Evolutionary conservation across 2,329 filamentous ascomycete species (phyloP).

Genomic region (Claviceps sp.): DNA sequence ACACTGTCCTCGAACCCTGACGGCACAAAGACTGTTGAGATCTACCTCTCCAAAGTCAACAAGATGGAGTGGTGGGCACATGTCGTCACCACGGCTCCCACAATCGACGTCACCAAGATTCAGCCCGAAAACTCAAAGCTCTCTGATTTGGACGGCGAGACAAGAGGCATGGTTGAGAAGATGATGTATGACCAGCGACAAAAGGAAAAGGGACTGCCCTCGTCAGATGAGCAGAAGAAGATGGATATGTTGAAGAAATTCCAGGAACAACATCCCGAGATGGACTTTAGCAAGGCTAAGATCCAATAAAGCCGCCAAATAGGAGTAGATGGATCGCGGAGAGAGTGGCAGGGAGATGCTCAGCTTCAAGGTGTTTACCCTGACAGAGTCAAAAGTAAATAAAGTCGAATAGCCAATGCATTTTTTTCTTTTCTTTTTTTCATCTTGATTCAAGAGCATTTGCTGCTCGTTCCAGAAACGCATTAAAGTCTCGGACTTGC

Average conservation of each 20-base stretch:
- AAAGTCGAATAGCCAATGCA: background rate
- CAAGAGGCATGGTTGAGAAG: conserved; percentile 96
- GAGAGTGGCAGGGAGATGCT: background rate
- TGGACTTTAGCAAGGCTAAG: conserved; percentile 61
- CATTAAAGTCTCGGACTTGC: conserved; percentile 48
- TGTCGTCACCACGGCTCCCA: conserved; percentile 72
- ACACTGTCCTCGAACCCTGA: conserved; percentile 63
- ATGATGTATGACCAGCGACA: conserved; percentile 99
- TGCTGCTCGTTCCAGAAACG: conserved; percentile 48
- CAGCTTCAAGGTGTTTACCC: background rate
- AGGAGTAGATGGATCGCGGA: conserved; percentile 1
- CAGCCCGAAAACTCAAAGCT: conserved; percentile 84
- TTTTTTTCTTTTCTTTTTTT: conserved; percentile 8
- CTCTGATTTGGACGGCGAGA: conserved; percentile 87
- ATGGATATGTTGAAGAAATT: conserved; percentile 86
- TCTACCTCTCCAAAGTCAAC: conserved; percentile 91
- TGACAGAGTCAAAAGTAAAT: background rate
- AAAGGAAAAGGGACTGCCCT: conserved; percentile 82
- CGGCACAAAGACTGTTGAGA: conserved; percentile 53
- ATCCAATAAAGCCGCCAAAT: conserved; percentile 30
- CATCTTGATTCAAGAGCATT: conserved; percentile 37
- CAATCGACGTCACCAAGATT: conserved; percentile 93
- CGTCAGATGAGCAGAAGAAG: conserved; percentile 93
- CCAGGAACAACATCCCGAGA: conserved; percentile 62
- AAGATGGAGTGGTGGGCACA: conserved; percentile 99